Percentiles rank a stretch among this genome's conserved stretches.
Evolutionary conservation across 2,329 filamentous ascomycete genomes (phyloP).

Genomic region (Cordyceps cateniannulata): DNA sequence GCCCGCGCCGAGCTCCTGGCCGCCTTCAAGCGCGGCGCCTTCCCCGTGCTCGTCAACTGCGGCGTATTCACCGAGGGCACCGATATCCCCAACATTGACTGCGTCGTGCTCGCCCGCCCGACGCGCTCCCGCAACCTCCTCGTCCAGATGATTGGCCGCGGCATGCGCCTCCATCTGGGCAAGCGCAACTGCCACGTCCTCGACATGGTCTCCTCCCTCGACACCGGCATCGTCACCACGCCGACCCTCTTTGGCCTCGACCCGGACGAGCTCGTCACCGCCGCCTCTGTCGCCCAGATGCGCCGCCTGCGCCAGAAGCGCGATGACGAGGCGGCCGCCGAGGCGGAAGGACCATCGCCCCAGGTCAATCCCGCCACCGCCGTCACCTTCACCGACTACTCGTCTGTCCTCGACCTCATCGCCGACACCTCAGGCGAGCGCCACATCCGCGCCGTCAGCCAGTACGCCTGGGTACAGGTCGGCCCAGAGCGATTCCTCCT

Average conservation of each 20-base stretch:
- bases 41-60: constrained; percentile 87
- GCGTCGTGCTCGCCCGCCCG: constrained; percentile 78
- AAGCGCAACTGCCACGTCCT: constrained; percentile 92
- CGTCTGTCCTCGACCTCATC: constrained; percentile 85
- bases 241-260: constrained; percentile 92
- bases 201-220: constrained; percentile 85
- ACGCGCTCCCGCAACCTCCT: constrained; percentile 90
- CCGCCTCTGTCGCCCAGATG: constrained; percentile 59
- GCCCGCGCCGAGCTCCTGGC: constrained; percentile 65
- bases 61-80: constrained; percentile 97
- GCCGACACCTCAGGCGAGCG: constrained; percentile 71
- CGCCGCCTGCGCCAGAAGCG: constrained; percentile 44
- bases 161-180: constrained; percentile 72
- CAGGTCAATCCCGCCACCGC: constrained; percentile 26
- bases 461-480: constrained; percentile 76
- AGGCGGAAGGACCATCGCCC: neutral
- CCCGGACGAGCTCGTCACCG: constrained; percentile 67
- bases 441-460: constrained; percentile 71
- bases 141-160: constrained; percentile 95
- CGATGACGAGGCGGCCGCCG: constrained; percentile 31
- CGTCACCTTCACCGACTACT: constrained; percentile 83
- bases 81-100: constrained; percentile 96
- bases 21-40: constrained; percentile 68
- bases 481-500: constrained; percentile 66
- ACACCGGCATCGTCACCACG: constrained; percentile 79